Percentiles rank a stretch among this genome's conserved stretches.
phyloP scores from a whole-genome alignment of 2,329 filamentous ascomycete genomes.

The Trichoderma sp. region DNA sequence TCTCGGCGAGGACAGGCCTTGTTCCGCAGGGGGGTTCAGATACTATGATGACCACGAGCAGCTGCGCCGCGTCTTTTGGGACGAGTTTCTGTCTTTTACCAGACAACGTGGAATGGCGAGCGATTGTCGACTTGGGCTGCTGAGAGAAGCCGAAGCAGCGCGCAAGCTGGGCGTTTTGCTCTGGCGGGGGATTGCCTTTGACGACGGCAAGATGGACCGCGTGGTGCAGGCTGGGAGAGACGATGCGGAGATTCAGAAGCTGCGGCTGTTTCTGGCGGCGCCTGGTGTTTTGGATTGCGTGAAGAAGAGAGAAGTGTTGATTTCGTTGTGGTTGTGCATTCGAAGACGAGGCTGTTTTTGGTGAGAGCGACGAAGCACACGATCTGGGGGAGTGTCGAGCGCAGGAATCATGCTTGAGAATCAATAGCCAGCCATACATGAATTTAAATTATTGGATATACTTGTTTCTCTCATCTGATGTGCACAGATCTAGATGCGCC shows the following conservation, averaged over 20 bases:
- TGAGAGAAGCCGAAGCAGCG: conserved; percentile 30
- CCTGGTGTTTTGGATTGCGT: not conserved
- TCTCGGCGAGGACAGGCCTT: conserved; percentile 48
- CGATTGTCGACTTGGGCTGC: not conserved
- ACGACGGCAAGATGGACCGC: conserved; percentile 59
- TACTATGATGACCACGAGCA: conserved; percentile 48
- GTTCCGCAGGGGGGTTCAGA: conserved; percentile 36
- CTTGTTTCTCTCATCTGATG: not conserved
- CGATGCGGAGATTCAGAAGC: conserved; percentile 53
- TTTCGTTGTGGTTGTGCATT: not conserved
- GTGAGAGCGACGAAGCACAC: not conserved
- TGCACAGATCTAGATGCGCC: not conserved
- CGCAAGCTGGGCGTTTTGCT: conserved; percentile 58
- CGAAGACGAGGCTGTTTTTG: no score
- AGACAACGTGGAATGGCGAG: not conserved
- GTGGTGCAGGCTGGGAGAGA: conserved; percentile 56
- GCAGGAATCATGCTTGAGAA: not conserved
- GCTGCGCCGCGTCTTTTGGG: conserved; percentile 56
- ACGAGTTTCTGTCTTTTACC: conserved; percentile 35
- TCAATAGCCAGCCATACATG: not conserved
- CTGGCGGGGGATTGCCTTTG: conserved; percentile 66
- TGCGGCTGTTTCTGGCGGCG: conserved; percentile 41
- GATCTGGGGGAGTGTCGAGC: not conserved
- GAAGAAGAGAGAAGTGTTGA: not conserved
- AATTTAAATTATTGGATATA: no score